Evolutionary conservation across 2,329 filamentous ascomycete species (phyloP), one percentile per base, ranked within the genome.

Genomic region (Aureobasidium sp.): DNA sequence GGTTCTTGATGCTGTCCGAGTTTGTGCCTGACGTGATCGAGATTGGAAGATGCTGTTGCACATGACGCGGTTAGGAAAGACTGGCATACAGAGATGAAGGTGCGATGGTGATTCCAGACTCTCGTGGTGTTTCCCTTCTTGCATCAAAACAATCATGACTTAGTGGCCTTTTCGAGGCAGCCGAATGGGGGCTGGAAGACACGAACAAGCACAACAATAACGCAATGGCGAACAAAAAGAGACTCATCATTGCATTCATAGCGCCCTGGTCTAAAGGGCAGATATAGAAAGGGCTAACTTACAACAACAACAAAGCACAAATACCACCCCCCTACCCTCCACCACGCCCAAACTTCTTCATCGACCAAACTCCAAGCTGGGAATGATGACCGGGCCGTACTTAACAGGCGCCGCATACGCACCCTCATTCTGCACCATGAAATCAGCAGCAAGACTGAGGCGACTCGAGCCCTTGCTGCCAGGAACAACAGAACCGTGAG

Each of bases 371-470:
- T 80, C 79, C 70, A 81, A 70, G 64, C 77, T 91, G 42, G 94
- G 94, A 68, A 99, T 87, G 75, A 97, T 92, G 17, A 99, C 94
- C 12, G 94, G 94, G 0, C 94, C 94, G 73, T 96, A 99, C 78
- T 99, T 99, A 67, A 94, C 92, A 52, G 94, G 90, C 66, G 84
- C 82, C 42, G 85, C 88, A 74, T 88, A 93, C 0, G 85, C 84
- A 0, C 89, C 89, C 68, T 97, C 93, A 1, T 90, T 91, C 76
- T 99, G 94, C 25, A 99, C 93, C 74, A 99, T 90, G 73, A 97
- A 99, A 74, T 99, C 94, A 1, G 96, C 90, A 1, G 93, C 94
- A 48, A 99, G 78, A 75, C 90, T 96, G 69, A 99, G 73, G 78
- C 78, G 76, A 69, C 65, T 74, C 73, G 61, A 59, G 45, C 62